Percentiles rank a stretch among this genome's conserved stretches.
Evolutionary conservation across 176 grass and related monocot species (phyloP).

Genomic region (Themeda triandra): DNA sequence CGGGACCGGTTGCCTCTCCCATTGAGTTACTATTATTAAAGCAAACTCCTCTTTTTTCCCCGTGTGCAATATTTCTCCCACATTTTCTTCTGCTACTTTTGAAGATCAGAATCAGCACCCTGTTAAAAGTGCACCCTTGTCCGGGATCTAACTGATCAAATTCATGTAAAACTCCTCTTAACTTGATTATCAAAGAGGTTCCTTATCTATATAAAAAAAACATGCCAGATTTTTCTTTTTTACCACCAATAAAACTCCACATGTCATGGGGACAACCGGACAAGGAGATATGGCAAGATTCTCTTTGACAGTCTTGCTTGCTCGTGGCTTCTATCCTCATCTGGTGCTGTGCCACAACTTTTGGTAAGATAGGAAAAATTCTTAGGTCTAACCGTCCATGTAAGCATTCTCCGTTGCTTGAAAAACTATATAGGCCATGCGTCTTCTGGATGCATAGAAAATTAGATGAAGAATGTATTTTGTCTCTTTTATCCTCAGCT

Average conservation of each 20-base stretch:
- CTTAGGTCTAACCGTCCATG: background rate
- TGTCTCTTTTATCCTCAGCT: background rate
- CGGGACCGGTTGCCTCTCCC: no score
- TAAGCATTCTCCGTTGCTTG: background rate
- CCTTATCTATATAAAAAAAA: background rate
- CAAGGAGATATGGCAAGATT: background rate
- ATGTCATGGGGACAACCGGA: background rate
- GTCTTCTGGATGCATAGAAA: background rate
- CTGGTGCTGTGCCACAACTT: background rate
- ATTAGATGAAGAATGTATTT: background rate
- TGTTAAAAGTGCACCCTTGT: background rate
- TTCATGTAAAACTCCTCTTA: background rate
- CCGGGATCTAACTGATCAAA: background rate
- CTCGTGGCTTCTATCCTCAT: background rate
- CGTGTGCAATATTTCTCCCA: background rate
- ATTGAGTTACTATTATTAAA: background rate
- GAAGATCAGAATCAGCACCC: background rate
- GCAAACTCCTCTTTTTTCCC: background rate
- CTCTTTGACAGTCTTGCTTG: background rate
- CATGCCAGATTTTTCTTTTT: background rate
- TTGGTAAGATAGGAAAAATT: background rate
- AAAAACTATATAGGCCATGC: background rate
- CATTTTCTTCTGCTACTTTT: background rate
- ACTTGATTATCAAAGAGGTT: background rate
- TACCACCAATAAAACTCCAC: background rate